Conservation (phyloP, 1,139 yeast genomes). For the Yamadazyma triangularis region DNA sequence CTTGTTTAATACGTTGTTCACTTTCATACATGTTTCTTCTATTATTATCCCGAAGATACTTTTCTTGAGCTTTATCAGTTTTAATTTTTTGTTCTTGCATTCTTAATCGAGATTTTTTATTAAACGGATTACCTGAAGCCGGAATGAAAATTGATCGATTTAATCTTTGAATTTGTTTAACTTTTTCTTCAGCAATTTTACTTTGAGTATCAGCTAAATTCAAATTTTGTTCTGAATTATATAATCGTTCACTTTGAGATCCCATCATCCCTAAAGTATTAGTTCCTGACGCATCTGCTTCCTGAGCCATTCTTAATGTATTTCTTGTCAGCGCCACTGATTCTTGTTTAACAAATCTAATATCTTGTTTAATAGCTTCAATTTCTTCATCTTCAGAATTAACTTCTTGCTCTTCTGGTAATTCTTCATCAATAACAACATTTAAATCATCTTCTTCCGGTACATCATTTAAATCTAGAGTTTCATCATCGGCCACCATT, state of each 20-base stretch:
- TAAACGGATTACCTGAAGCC: constrained; percentile 78
- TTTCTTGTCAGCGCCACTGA: constrained; percentile 83
- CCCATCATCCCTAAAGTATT: constrained; percentile 92
- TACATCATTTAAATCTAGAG: constrained; percentile 32
- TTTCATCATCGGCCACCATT: constrained; percentile 15
- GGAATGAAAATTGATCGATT: constrained; percentile 84
- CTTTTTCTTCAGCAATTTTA: constrained; percentile 77
- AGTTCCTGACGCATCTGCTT: constrained; percentile 87
- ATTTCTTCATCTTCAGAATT: constrained; percentile 79
- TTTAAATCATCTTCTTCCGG: constrained; percentile 40
- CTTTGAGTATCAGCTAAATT: constrained; percentile 80
- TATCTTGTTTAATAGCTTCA: constrained; percentile 81
- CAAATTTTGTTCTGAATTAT: constrained; percentile 73
- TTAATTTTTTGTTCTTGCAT: constrained; percentile 73
- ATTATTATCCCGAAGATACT: constrained; percentile 41
- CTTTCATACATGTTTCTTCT: constrained; percentile 42
- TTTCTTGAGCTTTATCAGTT: constrained; percentile 61
- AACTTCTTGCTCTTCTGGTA: constrained; percentile 43
- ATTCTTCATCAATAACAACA: constrained; percentile 39
- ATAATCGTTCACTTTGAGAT: constrained; percentile 81
- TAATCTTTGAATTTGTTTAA: constrained; percentile 71
- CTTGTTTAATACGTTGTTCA: constrained; percentile 43
- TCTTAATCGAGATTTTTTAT: constrained; percentile 69
- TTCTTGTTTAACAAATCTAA: constrained; percentile 81
- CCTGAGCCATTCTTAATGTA: constrained; percentile 82